These are phyloP conservation scores for Diversispora epigaea DNA, from an alignment of 192 early-diverging fungal species.

Conservation along the genomic window DNA sequence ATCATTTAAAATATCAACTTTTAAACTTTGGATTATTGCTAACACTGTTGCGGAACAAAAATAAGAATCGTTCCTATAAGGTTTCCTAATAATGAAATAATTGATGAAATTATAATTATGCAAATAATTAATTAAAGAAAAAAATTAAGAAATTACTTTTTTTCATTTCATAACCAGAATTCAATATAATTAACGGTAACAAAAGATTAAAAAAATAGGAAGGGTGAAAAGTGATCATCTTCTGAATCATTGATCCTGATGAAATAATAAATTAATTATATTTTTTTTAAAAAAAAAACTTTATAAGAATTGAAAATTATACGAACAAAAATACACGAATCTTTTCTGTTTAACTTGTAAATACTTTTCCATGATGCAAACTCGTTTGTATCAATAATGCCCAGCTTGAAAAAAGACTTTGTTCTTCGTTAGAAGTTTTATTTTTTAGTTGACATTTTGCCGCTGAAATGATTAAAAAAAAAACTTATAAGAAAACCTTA, in stretches of 20 bases:
- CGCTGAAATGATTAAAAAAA: too few species aligned
- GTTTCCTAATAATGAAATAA: constrained; percentile 48
- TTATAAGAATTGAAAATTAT: neutral
- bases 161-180: constrained; percentile 95
- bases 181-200: constrained; percentile 94
- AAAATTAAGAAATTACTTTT: constrained; percentile 46
- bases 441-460: too few species aligned
- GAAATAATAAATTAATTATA: constrained; percentile 43
- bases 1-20: constrained; percentile 95
- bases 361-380: constrained; percentile 81
- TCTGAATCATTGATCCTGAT: constrained; percentile 59
- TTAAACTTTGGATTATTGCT: constrained; percentile 89
- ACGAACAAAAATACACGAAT: constrained; percentile 79
- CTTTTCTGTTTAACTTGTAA: constrained; percentile 81
- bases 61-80: constrained; percentile 85
- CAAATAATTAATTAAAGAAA: neutral
- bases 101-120: neutral
- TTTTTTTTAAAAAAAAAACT: neutral
- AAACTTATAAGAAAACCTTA: too few species aligned
- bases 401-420: constrained; percentile 75
- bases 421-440: constrained; percentile 45
- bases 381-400: constrained; percentile 85
- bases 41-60: constrained; percentile 95
- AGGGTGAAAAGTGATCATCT: constrained; percentile 88
- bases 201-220: constrained; percentile 95